Base-by-base conservation (phyloP, 1,284 basidiomycete genomes). In the Trametes polyzona region DNA sequence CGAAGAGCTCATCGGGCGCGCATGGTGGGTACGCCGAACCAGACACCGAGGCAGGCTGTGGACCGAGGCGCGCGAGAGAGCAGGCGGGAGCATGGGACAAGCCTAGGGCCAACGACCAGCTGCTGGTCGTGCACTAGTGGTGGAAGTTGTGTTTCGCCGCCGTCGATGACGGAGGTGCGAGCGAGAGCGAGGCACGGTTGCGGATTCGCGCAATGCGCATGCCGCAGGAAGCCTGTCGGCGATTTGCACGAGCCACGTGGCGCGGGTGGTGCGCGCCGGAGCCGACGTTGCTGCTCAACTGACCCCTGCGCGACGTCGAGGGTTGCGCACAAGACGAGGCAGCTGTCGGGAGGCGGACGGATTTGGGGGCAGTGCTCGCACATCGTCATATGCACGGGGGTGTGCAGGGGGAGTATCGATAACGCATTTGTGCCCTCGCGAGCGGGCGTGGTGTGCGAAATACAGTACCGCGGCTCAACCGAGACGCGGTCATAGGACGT, bases 1-100 rank as follows among this genome's bases (percentile, higher is more conserved):
- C 48, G 39, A 52, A 33, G 29, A 42, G 54, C 58, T 62, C 44
- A 48, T 43, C 23, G 33, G 61, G 19, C 57, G 61, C 48, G 36
- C 50, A n/a, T n/a, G n/a, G 39, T 43, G 35, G 35, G 49, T 58
- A 62, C 41, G 42, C 39, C 16, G 57, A 32, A 36, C 41, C 27
- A 53, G 46, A 24, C 17, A 36, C 17, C 30, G 52, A 30, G 55
- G 48, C 33, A 43, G 30, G 23, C 36, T 37, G 37, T 53, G 50
- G 32, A 54, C 41, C 37, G 52, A 36, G 33, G 23, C 44, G 53
- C 52, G 55, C 44, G 42, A 17, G 42, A 54, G 52, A 37, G 36
- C 47, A 32, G 51, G 32, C 10, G 42, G 30, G 37, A 35, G 49
- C 48, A 47, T 50, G 29, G 53, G 32, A 27, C 8, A 16, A 5